Evolutionary conservation across 2,329 filamentous ascomycete species (phyloP).

Genomic region (Fonsecaea monophora): DNA sequence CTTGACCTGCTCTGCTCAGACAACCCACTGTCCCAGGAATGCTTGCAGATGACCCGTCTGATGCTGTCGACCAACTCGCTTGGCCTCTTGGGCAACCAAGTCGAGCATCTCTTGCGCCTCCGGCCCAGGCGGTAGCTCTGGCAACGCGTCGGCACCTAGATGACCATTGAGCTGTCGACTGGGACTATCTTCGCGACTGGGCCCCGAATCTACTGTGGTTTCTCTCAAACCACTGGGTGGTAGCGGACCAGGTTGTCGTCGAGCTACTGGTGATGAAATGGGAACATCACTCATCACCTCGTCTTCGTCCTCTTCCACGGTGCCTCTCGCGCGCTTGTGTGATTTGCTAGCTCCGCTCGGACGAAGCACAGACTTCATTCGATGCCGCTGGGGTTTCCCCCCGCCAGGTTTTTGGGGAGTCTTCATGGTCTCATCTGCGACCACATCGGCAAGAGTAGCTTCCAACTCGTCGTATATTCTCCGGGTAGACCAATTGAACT

Average conservation of each 20-base stretch:
- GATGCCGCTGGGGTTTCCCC: constrained; percentile 36
- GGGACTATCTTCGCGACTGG: constrained; percentile 39
- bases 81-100: constrained; percentile 38
- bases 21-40: constrained; percentile 38
- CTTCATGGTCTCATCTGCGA: constrained; percentile 38
- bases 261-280: constrained; percentile 43
- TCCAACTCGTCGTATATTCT: constrained; percentile 41
- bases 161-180: constrained; percentile 41
- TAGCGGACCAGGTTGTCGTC: constrained; percentile 34
- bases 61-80: constrained; percentile 39
- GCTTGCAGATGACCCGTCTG: constrained; percentile 39
- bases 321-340: constrained; percentile 51
- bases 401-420: constrained; percentile 33
- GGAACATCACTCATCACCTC: constrained; percentile 43
- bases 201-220: constrained; percentile 30
- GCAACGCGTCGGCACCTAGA: constrained; percentile 35
- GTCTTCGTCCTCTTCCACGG: constrained; percentile 43
- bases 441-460: constrained; percentile 39
- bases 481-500: constrained; percentile 41
- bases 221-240: constrained; percentile 28
- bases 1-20: constrained; percentile 4
- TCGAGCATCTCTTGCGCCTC: constrained; percentile 41
- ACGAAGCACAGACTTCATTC: constrained; percentile 53
- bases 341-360: constrained; percentile 52
- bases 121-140: constrained; percentile 38